Evolutionary conservation across 1,284 basidiomycete genomes (phyloP).

Genomic region (Malassezia furfur): DNA sequence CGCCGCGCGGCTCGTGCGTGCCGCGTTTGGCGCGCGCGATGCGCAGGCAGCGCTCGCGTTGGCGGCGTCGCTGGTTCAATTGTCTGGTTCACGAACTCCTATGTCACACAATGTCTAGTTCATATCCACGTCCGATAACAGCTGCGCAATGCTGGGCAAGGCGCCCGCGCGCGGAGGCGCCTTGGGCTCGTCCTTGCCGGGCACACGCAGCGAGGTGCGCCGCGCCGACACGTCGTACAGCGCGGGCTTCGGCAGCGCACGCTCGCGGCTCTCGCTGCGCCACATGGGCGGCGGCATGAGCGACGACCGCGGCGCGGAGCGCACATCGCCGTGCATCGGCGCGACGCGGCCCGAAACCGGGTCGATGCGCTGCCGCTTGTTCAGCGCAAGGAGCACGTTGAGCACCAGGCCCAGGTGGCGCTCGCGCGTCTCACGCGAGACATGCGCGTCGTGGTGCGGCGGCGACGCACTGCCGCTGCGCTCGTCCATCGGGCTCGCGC

Average conservation of each 20-base stretch:
- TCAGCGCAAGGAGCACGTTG: slow-evolving; percentile 16
- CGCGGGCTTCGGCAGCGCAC: background rate
- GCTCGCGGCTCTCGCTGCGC: background rate
- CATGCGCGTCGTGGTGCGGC: background rate
- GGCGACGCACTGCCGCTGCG: background rate
- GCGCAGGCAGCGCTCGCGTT: background rate
- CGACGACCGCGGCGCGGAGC: background rate
- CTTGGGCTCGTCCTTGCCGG: background rate
- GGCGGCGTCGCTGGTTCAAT: background rate
- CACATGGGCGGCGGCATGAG: background rate
- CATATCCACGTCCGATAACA: slow-evolving; percentile 24
- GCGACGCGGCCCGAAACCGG: slow-evolving; percentile 4
- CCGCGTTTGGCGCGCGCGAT: background rate
- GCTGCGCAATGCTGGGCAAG: slow-evolving; percentile 26
- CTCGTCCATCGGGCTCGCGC: background rate
- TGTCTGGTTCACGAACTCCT: background rate
- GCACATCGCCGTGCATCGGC: background rate
- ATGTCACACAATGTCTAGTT: slow-evolving; percentile 7
- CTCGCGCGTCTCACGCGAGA: background rate
- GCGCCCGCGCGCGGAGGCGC: background rate
- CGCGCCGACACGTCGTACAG: background rate
- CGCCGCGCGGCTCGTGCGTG: background rate
- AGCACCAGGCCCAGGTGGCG: slow-evolving; percentile 10
- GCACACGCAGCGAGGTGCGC: background rate
- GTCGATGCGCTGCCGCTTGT: slow-evolving; percentile 5